Evolutionary conservation across 1,284 basidiomycete genomes (phyloP), one percentile per base, ranked within the genome.

Genomic region (Stereum hirsutum): DNA sequence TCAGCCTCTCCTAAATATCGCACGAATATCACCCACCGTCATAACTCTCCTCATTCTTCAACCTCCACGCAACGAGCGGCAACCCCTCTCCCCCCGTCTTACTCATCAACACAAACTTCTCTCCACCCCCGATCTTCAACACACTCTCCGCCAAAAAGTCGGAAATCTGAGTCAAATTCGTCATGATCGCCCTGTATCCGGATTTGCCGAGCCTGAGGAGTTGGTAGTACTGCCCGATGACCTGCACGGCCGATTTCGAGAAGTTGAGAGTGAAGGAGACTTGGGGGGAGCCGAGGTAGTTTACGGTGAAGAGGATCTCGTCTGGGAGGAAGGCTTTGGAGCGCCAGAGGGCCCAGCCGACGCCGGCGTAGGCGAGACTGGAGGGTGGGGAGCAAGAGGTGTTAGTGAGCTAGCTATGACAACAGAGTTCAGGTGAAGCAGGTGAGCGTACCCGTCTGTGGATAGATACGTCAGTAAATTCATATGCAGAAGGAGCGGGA

Each of bases 341-440:
- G 40, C 74, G 61, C 77, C 78, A 83, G 45, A 85, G 53, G 43
- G 81, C 64, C 77, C 79, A 82, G 27, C 81, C 81, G 26, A 83
- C 64, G 41, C 83, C 84, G 34, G 77, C 75, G 52, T 80, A 79
- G 14, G 69, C 64, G n/a, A 58, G 66, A 36, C 81, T 81, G 54
- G 78, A 85, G 33, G 5, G 6, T 5, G 15, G 33, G n/a, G n/a
- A n/a, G n/a, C n/a, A n/a, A n/a, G n/a, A n/a, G n/a, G n/a, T n/a
- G n/a, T n/a, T n/a, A n/a, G n/a, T n/a, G n/a, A n/a, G n/a, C n/a
- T n/a, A n/a, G n/a, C n/a, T n/a, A n/a, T n/a, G n/a, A n/a, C n/a
- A n/a, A n/a, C n/a, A n/a, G n/a, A n/a, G n/a, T n/a, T n/a, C n/a
- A n/a, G n/a, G n/a, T 5, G 7, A 17, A 10, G 10, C 14, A 35